These are phyloP conservation scores for Cryptosporidium tyzzeri DNA, from an alignment of 169 alveolate species.

Conservation along the genomic window DNA sequence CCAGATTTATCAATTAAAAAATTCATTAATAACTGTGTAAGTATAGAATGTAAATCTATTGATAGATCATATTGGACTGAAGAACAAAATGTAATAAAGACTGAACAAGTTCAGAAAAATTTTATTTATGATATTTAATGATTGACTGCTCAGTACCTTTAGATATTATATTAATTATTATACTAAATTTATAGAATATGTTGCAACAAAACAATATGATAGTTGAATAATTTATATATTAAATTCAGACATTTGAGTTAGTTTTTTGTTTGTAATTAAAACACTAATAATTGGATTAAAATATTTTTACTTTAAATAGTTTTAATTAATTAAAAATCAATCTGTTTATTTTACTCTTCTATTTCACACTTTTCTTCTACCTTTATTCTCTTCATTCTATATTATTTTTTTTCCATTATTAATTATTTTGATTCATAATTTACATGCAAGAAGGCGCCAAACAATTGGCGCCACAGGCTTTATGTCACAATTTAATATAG, in stretches of 20 bases:
- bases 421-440: background rate
- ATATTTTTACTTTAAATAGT: no score
- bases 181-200: no score
- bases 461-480: background rate
- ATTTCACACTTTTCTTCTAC: background rate
- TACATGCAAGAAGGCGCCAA: background rate
- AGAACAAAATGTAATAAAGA: constrained; percentile 29
- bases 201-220: background rate
- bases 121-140: background rate
- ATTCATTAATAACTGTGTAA: constrained; percentile 34
- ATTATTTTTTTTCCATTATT: no score
- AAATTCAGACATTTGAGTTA: background rate
- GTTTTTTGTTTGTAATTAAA: background rate
- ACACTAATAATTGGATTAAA: no score
- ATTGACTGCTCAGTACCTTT: background rate
- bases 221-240: background rate
- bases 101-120: constrained; percentile 4
- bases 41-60: background rate
- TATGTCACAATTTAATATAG: background rate
- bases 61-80: constrained; percentile 36
- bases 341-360: background rate
- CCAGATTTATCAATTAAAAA: constrained; percentile 37
- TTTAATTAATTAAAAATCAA: no score
- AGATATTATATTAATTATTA: background rate
- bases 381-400: no score